phyloP scores from a whole-genome alignment of 345 rosid species.

The Camelina laxa region DNA sequence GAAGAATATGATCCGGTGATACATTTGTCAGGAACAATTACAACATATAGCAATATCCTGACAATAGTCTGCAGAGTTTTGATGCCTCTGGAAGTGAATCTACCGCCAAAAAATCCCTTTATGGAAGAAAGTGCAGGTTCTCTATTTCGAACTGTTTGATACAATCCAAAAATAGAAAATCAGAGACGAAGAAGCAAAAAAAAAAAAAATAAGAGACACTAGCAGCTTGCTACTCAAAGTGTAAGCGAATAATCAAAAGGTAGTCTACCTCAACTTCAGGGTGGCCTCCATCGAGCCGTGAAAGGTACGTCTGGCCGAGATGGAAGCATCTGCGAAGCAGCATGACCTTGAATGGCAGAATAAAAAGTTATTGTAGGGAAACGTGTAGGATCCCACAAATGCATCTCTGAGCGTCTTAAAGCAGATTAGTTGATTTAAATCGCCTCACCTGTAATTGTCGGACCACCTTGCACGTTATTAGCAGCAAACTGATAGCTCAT shows the following conservation, averaged over 20 bases:
- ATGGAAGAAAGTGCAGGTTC: constrained; percentile 19
- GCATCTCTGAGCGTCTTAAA: constrained; percentile 2
- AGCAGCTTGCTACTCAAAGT: constrained; percentile 10
- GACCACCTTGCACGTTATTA: constrained; percentile 57
- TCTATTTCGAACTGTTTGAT: constrained; percentile 39
- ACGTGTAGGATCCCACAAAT: constrained; percentile 22
- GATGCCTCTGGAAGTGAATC: constrained; percentile 40
- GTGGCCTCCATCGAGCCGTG: constrained; percentile 70
- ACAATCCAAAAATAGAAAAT: constrained; percentile 37
- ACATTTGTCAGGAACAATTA: constrained; percentile 79
- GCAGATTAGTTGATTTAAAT: constrained; percentile 14
- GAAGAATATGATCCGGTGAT: constrained; percentile 71
- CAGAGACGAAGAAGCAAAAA: constrained; percentile 15
- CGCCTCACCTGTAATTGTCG: constrained; percentile 60
- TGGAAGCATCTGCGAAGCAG: constrained; percentile 63
- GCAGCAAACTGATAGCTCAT: constrained; percentile 61
- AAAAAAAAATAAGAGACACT: constrained; percentile 25
- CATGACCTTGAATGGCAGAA: constrained; percentile 60
- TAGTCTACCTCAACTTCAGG: constrained; percentile 48
- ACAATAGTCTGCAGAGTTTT: constrained; percentile 57
- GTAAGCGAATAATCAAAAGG: constrained; percentile 13
- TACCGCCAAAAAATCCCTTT: constrained; percentile 36
- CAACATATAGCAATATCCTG: constrained; percentile 76
- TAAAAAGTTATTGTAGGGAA: constrained; percentile 28
- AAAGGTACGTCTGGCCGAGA: constrained; percentile 70